phyloP scores from a whole-genome alignment of 495 filamentous ascomycete species.

The Penicillium cataractarum region DNA sequence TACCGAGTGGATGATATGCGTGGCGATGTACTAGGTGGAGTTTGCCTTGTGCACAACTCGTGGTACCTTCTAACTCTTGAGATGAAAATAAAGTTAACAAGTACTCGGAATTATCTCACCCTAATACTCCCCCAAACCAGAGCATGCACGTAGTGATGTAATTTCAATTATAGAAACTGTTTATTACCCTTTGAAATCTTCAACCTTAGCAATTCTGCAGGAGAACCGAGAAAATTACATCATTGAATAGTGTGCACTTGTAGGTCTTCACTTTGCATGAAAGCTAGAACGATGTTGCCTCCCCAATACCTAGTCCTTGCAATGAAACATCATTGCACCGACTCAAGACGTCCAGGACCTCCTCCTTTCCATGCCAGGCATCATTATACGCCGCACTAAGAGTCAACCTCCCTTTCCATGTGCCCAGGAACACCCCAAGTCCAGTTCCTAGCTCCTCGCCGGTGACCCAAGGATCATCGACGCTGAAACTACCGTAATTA shows the following conservation, averaged over 20 bases:
- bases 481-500: slow-evolving; percentile 27
- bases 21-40: no score
- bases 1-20: background rate
- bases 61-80: no score
- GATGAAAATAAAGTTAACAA: no score
- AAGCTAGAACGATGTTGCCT: background rate
- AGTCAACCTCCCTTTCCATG: slow-evolving; percentile 33
- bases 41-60: no score
- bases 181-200: background rate
- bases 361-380: slow-evolving; percentile 31
- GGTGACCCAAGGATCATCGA: slow-evolving; percentile 44
- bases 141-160: no score
- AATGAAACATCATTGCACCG: slow-evolving; percentile 20
- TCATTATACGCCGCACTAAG: slow-evolving; percentile 47
- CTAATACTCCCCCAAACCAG: no score
- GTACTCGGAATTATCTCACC: no score
- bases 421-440: slow-evolving; percentile 43
- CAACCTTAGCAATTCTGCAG: background rate
- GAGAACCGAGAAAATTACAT: background rate
- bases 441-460: slow-evolving; percentile 44
- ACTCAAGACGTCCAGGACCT: slow-evolving; percentile 31
- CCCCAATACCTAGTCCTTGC: background rate
- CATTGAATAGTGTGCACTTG: background rate
- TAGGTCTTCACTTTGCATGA: background rate
- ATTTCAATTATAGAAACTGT: no score